Conservation (phyloP, 2,329 filamentous ascomycete species). For the Knufia fluminis region DNA sequence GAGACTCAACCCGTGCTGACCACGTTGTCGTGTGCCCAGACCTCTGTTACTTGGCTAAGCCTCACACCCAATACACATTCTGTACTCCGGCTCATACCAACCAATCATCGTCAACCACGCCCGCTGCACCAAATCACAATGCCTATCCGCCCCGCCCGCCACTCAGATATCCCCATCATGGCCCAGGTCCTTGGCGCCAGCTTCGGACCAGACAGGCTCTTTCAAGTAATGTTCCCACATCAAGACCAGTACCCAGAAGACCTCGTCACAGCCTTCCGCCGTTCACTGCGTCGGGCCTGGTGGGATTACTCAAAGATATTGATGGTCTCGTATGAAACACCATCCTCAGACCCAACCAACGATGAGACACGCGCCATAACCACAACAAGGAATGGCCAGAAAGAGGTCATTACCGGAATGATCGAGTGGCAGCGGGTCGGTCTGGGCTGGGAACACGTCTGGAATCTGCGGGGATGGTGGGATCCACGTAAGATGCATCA, state of each 20-base stretch:
- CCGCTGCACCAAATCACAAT: conserved; percentile 3
- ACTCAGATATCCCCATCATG: conserved; percentile 14
- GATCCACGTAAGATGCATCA: conserved; percentile 14
- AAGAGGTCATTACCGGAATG: conserved; percentile 14
- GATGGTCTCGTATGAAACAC: conserved; percentile 10
- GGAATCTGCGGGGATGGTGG: conserved; percentile 12
- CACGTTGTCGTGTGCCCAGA: too few relatives aligned
- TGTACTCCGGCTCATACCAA: too few relatives aligned
- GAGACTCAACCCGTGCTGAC: too few relatives aligned
- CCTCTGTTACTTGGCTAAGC: too few relatives aligned
- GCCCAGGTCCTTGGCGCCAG: conserved; percentile 12
- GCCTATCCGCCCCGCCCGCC: conserved; percentile 13
- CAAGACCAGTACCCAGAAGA: conserved; percentile 12
- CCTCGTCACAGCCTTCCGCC: conserved; percentile 9
- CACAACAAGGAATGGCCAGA: conserved; percentile 2
- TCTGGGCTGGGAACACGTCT: conserved; percentile 9
- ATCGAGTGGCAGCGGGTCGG: conserved; percentile 13
- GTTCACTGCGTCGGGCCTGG: conserved; percentile 9
- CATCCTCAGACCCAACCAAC: neutral
- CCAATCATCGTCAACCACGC: too few relatives aligned
- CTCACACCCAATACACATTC: too few relatives aligned
- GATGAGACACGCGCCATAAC: neutral
- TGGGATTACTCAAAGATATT: conserved; percentile 14
- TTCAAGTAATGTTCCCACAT: conserved; percentile 13
- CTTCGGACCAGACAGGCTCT: conserved; percentile 12